phyloP scores from a whole-genome alignment of 768 basidiomycete species.

The Galerina marginata region DNA sequence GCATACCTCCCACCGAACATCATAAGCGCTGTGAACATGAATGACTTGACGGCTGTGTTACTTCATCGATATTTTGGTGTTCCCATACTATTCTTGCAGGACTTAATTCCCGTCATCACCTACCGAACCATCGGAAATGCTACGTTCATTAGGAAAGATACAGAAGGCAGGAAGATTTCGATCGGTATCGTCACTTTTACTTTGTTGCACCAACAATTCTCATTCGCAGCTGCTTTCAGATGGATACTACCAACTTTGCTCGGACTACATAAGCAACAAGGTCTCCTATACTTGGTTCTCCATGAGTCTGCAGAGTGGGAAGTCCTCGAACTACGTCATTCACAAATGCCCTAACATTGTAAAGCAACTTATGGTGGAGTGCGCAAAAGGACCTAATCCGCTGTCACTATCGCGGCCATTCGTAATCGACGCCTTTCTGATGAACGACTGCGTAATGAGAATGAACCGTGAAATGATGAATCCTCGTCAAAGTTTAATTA shows the following conservation, averaged over 20 bases:
- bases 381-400: neutral
- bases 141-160: neutral
- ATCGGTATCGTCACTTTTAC: neutral
- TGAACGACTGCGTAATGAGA: constrained; percentile 4
- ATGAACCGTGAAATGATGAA: neutral
- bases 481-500: neutral
- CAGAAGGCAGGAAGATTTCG: neutral
- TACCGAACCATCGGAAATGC: constrained; percentile 3
- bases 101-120: neutral
- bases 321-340: constrained; percentile 7
- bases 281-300: constrained; percentile 9
- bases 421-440: constrained; percentile 9
- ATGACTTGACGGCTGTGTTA: constrained; percentile 6
- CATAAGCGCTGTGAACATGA: neutral
- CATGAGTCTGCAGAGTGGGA: neutral
- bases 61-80: constrained; percentile 4
- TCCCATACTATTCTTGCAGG: constrained; percentile 9
- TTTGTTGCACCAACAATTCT: neutral
- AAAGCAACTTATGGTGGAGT: constrained; percentile 1
- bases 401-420: constrained; percentile 1
- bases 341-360: neutral
- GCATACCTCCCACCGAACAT: neutral
- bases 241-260: constrained; percentile 4
- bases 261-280: neutral
- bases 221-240: neutral